phyloP scores from a whole-genome alignment of 768 basidiomycete species.

The Tricholoma hemisulphureum region DNA sequence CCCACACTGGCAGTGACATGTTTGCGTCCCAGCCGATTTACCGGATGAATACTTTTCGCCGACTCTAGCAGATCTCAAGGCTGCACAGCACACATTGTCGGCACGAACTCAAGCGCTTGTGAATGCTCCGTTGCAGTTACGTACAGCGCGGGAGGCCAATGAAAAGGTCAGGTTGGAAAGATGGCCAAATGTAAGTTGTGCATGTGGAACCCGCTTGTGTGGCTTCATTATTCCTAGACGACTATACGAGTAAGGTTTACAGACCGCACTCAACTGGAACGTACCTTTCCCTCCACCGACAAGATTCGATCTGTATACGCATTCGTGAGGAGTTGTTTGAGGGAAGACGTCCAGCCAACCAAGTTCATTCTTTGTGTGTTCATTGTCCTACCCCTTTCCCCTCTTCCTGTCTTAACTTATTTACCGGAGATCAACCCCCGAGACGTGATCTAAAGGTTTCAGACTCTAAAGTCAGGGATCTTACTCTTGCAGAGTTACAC shows the following conservation, averaged over 20 bases:
- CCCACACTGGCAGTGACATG: neutral
- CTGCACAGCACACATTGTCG: slow-evolving; percentile 59
- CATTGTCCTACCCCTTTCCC: neutral
- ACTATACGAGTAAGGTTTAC: slow-evolving; percentile 79
- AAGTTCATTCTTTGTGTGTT: slow-evolving; percentile 83
- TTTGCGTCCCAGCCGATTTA: slow-evolving; percentile 40
- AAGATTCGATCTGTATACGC: slow-evolving; percentile 84
- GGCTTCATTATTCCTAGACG: slow-evolving; percentile 47
- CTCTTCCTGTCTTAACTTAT: neutral
- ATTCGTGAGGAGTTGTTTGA: slow-evolving; percentile 70
- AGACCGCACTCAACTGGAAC: slow-evolving; percentile 81
- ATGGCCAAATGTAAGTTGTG: slow-evolving; percentile 65
- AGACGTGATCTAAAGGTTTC: slow-evolving; percentile 81
- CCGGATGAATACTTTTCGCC: slow-evolving; percentile 77
- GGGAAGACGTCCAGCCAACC: slow-evolving; percentile 72
- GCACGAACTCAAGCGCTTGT: slow-evolving; percentile 60
- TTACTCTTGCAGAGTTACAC: slow-evolving; percentile 64
- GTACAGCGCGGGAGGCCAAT: slow-evolving; percentile 59
- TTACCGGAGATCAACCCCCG: slow-evolving; percentile 72
- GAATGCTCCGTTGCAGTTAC: slow-evolving; percentile 71
- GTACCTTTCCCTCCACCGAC: slow-evolving; percentile 69
- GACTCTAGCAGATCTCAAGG: slow-evolving; percentile 66
- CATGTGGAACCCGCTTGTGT: neutral
- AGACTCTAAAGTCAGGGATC: slow-evolving; percentile 68
- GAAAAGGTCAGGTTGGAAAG: slow-evolving; percentile 58